Base-by-base conservation (phyloP, 192 early-diverging fungal species). In the Chytriomyces hyalinus region DNA sequence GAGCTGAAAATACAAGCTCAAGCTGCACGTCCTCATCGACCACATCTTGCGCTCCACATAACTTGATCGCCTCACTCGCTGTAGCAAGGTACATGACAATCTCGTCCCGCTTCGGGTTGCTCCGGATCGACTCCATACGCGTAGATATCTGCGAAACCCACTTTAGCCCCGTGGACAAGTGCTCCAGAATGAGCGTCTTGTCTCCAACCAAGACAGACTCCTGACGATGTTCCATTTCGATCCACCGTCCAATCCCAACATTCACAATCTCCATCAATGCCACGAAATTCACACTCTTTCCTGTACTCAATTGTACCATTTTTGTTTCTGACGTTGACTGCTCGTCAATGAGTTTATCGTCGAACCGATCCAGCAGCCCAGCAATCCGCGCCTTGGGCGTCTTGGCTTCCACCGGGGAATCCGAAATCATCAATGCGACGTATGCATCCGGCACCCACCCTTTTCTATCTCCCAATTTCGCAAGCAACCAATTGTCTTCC, bases 381-480 rank as follows among this genome's bases (percentile, higher is more conserved):
- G 66, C 66, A 46, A 67, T 9, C 5, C 53, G 53, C 13, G 13
- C 20, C 47, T 48, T 13, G 11, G 63, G 63, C 17, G 28, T 28
- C 26, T 28, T 11, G 13, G n/a, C 63, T 24, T 28, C 28, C 28
- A 15, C 63, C 26, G 20, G 11, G 11, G 11, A 17, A 65, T 17
- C 20, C n/a, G 20, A 28, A 13, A 47, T n/a, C 63, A 67, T 46
- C 8, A 70, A 17, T 3, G 72, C 44, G 63, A 73, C 72, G 48
- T 63, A 73, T 13, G 72, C 20, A 48, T 73, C 61, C 10, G 72
- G 72, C 17, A 73, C 44, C 72, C 72, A 73, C n/a, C 72, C 72
- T 48, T 63, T 73, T 46, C 61, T 61, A 11, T 67, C 66, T 49
- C 15, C 50, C 22, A 20, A 15, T 46, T 73, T 73, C 17, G 20